Conservation (phyloP, 352 stramenopile species). For the Phytophthora pini region DNA sequence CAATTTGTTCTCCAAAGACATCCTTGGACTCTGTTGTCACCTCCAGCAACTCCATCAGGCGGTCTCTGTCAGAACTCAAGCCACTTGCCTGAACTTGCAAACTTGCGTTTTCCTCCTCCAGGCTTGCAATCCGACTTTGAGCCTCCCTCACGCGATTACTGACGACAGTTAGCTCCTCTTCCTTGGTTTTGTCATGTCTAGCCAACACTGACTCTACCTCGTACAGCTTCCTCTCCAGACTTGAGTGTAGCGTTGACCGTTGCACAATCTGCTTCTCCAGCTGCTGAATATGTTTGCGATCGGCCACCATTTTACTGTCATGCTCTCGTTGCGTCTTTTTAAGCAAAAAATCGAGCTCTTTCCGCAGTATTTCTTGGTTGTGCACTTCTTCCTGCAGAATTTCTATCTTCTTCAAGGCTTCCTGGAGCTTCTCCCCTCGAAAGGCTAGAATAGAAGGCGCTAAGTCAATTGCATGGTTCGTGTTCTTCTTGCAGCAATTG, state of each 20-base stretch:
- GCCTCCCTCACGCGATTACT: constrained; percentile 40
- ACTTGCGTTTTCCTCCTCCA: constrained; percentile 52
- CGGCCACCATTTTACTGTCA: constrained; percentile 63
- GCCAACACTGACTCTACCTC: constrained; percentile 70
- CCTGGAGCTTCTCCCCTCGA: constrained; percentile 77
- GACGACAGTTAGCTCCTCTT: constrained; percentile 47
- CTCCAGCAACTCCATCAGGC: constrained; percentile 38
- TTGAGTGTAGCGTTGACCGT: constrained; percentile 64
- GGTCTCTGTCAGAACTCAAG: constrained; percentile 44
- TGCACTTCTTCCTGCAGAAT: constrained; percentile 62
- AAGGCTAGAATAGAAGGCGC: constrained; percentile 77
- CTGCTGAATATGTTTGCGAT: constrained; percentile 74
- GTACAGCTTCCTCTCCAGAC: constrained; percentile 74
- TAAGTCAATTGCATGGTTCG: constrained; percentile 66
- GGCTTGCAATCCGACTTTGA: constrained; percentile 27
- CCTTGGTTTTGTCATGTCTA: constrained; percentile 55
- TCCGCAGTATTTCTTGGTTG: constrained; percentile 67
- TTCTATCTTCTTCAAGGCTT: constrained; percentile 55
- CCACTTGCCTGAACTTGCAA: constrained; percentile 36
- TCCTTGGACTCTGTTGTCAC: constrained; percentile 59
- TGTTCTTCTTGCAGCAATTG: constrained; percentile 83
- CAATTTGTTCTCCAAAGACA: constrained; percentile 59
- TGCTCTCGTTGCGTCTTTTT: constrained; percentile 80
- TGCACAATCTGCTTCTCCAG: constrained; percentile 82
- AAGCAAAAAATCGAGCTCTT: constrained; percentile 72